Evolutionary conservation across 2,329 filamentous ascomycete genomes (phyloP).

Genomic region (Parastagonospora avenae): DNA sequence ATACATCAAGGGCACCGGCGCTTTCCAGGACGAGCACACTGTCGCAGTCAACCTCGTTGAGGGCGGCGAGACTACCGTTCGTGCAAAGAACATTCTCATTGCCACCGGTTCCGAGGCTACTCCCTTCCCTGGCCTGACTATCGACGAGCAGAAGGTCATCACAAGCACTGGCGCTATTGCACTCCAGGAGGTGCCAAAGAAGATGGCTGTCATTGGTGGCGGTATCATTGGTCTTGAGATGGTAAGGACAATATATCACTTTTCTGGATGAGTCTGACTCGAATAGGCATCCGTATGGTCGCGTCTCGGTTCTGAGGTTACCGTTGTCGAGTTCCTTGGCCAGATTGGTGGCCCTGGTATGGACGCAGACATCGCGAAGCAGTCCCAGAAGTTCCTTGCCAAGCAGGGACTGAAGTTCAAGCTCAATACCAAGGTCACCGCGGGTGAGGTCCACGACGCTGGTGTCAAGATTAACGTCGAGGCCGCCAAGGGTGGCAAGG

Average conservation of each 20-base stretch:
- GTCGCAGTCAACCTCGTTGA: conserved; percentile 89
- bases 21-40: conserved; percentile 87
- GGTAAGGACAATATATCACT: conserved; percentile 55
- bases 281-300: conserved; percentile 86
- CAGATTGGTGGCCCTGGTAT: conserved; percentile 98
- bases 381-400: conserved; percentile 85
- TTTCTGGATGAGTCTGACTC: conserved; percentile 7
- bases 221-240: conserved; percentile 99
- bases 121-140: conserved; percentile 91
- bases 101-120: conserved; percentile 95
- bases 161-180: conserved; percentile 95
- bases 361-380: conserved; percentile 92
- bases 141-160: conserved; percentile 97
- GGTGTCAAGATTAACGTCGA: conserved; percentile 84
- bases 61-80: conserved; percentile 84
- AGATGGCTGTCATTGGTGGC: conserved; percentile 95
- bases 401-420: conserved; percentile 99
- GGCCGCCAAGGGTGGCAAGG: conserved; percentile 94
- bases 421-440: conserved; percentile 91
- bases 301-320: conserved; percentile 89
- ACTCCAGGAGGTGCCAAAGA: conserved; percentile 89
- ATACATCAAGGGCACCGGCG: conserved; percentile 91
- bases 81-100: conserved; percentile 97
- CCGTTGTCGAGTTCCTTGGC: conserved; percentile 93
- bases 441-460: conserved; percentile 79